Evolutionary conservation across 495 filamentous ascomycete species (phyloP), one percentile per base, ranked within the genome.

Genomic region (Pseudevernia furfuracea): DNA sequence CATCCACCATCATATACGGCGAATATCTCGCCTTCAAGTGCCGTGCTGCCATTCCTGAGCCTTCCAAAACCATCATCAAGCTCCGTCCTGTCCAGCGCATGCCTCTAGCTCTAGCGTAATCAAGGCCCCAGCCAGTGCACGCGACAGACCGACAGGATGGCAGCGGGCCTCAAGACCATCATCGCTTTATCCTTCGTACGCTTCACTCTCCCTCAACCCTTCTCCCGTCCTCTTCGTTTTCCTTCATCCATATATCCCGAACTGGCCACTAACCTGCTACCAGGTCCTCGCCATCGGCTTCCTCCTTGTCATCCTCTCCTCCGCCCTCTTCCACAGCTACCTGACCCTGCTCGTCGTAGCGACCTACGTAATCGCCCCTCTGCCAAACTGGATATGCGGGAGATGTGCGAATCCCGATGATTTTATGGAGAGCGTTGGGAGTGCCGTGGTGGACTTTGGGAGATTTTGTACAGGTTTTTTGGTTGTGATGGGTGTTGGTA

Each of bases 401-500:
- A 84, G 87, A 76, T 92, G 88, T 78, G 83, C 89, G 60, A 95
- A 90, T 72, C 89, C 89, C n/a, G 93, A 98, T 82, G 95, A 97
- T 76, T 97, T 98, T 69, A 92, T 95, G 76, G 90, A 95, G 74
- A 88, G 85, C 73, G 81, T 85, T 15, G 87, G 91, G 36, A 90
- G 82, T 68, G 91, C 87, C 2, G 77, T 93, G 36, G 80, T 96
- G 39, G 94, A 98, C 73, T 88, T 98, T 74, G 94, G 94, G 38
- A 82, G 91, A 66, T 98, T 97, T 76, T 82, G 90, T 74, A 98
- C 94, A 1, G 94, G 95, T 1, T 97, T 97, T 68, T 77, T 98
- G 76, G 92, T 97, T n/a, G 82, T 97, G 38, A 96, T 96, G 92
- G 94, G 94, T 17, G 85, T 98, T 76, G 94, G 94, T 98, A 81